A percentile compares a stretch with the other conserved stretches of the same genome.
These are phyloP conservation scores for Suillus occidentalis DNA, from an alignment of 768 basidiomycete species.

Conservation along the genomic window DNA sequence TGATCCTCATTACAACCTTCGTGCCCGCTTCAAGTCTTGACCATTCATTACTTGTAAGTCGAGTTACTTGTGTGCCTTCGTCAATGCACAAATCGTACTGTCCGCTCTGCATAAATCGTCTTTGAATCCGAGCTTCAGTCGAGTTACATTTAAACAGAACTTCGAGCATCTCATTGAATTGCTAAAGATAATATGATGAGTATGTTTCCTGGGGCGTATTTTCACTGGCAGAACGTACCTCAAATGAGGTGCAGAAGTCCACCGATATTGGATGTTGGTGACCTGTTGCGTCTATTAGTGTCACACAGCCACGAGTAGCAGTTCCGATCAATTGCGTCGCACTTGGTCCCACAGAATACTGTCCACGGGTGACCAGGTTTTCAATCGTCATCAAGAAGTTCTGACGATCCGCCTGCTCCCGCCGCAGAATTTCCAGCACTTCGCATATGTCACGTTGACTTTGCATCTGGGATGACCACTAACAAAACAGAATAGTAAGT, in stretches of 20 bases:
- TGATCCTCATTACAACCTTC: conserved; percentile 26
- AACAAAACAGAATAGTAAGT: background rate
- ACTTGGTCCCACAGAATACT: too few species aligned
- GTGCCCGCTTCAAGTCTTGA: conserved; percentile 26
- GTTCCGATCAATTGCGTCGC: too few species aligned
- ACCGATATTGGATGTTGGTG: conserved; percentile 25
- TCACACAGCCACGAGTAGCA: conserved; percentile 10
- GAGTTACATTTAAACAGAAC: conserved; percentile 18
- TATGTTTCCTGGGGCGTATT: background rate
- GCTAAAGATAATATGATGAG: conserved; percentile 9
- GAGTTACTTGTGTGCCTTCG: conserved; percentile 22
- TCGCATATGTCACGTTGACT: background rate
- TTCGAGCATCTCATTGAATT: conserved; percentile 21
- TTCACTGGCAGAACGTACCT: conserved; percentile 11
- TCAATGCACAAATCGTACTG: conserved; percentile 27
- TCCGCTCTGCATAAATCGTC: conserved; percentile 23
- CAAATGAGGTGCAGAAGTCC: conserved; percentile 27
- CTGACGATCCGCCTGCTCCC: background rate
- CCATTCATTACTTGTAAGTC: conserved; percentile 24
- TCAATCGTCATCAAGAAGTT: background rate
- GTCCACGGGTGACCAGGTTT: too few species aligned
- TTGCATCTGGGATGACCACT: background rate
- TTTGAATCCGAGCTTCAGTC: conserved; percentile 22
- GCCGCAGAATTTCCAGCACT: background rate
- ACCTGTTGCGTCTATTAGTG: conserved; percentile 27